Percentiles rank a stretch among this genome's conserved stretches.
These are phyloP conservation scores for Cordyceps farinosa DNA, from an alignment of 2,329 filamentous ascomycete genomes.

Conservation along the genomic window DNA sequence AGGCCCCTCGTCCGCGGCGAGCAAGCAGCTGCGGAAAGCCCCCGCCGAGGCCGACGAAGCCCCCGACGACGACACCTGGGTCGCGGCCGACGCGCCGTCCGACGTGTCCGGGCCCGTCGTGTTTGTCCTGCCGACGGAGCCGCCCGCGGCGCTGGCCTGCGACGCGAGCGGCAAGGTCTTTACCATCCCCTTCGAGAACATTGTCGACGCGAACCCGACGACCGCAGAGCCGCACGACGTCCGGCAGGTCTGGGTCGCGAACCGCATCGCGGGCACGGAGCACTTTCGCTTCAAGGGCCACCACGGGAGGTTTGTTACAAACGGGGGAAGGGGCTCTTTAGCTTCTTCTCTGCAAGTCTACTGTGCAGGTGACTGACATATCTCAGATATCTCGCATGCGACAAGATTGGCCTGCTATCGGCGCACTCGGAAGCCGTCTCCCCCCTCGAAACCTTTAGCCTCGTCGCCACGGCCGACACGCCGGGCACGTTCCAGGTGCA, in stretches of 20 bases:
- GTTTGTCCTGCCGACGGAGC: slow-evolving; percentile 73
- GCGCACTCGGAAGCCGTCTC: slow-evolving; percentile 79
- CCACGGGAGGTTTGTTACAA: slow-evolving; percentile 64
- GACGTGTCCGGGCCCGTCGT: slow-evolving; percentile 82
- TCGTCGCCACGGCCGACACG: slow-evolving; percentile 61
- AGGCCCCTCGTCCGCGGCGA: slow-evolving; percentile 29
- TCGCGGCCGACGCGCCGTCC: slow-evolving; percentile 68
- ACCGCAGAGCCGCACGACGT: slow-evolving; percentile 95
- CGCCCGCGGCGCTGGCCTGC: slow-evolving; percentile 72
- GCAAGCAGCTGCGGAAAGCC: slow-evolving; percentile 23
- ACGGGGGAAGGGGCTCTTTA: background rate
- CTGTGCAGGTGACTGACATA: slow-evolving; percentile 17
- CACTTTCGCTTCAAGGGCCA: slow-evolving; percentile 83
- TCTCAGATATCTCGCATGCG: slow-evolving; percentile 74
- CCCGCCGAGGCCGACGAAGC: slow-evolving; percentile 29
- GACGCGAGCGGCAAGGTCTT: slow-evolving; percentile 88
- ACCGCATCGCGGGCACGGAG: slow-evolving; percentile 76
- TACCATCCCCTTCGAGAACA: slow-evolving; percentile 76
- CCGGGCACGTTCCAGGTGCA: slow-evolving; percentile 72
- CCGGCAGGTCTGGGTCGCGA: slow-evolving; percentile 91
- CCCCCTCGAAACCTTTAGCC: slow-evolving; percentile 74
- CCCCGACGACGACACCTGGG: slow-evolving; percentile 79
- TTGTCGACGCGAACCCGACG: slow-evolving; percentile 75
- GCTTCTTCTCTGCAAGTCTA: background rate
- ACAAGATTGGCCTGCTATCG: slow-evolving; percentile 74